A percentile compares a stretch with the other conserved stretches of the same genome.
Conservation (phyloP, 331 rosid genomes). For the Dryas integrifolia region DNA sequence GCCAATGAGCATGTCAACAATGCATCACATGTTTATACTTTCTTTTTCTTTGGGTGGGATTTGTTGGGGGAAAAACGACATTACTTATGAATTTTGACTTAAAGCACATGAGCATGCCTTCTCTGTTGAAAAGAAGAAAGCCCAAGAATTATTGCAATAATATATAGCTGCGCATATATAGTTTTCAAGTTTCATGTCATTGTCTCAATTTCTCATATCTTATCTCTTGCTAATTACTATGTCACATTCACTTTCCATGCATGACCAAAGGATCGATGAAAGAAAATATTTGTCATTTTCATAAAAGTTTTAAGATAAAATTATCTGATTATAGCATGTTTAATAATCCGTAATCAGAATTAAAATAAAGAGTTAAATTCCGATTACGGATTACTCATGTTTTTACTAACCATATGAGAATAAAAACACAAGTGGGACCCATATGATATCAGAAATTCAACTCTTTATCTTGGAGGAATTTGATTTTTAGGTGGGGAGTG, state of each 20-base stretch:
- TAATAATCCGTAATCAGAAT: too few relatives aligned
- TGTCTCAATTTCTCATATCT: not conserved
- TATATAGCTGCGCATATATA: conserved; percentile 10
- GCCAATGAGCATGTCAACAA: conserved; percentile 20
- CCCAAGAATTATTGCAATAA: conserved; percentile 39
- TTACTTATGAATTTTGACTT: conserved; percentile 13
- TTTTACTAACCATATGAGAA: too few relatives aligned
- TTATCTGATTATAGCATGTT: too few relatives aligned
- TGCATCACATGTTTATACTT: not conserved
- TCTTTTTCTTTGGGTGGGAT: conserved; percentile 10
- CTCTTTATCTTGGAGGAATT: too few relatives aligned
- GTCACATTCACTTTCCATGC: conserved; percentile 23
- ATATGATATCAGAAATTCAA: too few relatives aligned
- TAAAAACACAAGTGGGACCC: too few relatives aligned
- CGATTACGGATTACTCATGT: too few relatives aligned
- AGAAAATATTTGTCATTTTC: not conserved
- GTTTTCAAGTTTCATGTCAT: conserved; percentile 34
- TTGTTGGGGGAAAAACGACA: conserved; percentile 13
- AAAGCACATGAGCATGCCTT: conserved; percentile 18
- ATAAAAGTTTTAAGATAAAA: too few relatives aligned
- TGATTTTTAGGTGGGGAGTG: too few relatives aligned
- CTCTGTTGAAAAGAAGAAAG: conserved; percentile 12
- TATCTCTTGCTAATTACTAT: not conserved
- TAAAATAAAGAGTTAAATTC: too few relatives aligned
- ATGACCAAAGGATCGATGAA: conserved; percentile 11